Percentiles rank a stretch among this genome's conserved stretches.
Evolutionary conservation across 2,329 filamentous ascomycete species (phyloP).

Genomic region (Monilinia polystroma): DNA sequence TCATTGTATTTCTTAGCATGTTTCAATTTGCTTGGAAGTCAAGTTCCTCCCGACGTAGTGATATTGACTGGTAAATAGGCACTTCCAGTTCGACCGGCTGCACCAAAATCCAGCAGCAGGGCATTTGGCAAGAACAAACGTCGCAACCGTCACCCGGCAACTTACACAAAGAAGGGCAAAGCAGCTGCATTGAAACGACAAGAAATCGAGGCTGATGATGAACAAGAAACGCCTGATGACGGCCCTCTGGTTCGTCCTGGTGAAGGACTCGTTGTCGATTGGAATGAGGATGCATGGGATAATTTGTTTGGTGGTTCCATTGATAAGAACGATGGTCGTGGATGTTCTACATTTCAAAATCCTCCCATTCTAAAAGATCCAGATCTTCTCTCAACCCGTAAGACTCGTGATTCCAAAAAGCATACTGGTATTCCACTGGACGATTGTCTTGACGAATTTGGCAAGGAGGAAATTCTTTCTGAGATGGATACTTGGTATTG

Average conservation of each 20-base stretch:
- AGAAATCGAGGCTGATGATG: constrained; percentile 23
- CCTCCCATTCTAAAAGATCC: constrained; percentile 54
- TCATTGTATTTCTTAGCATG: background rate
- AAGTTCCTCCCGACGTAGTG: background rate
- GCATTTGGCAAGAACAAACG: constrained; percentile 38
- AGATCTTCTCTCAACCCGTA: constrained; percentile 62
- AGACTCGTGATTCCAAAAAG: constrained; percentile 61
- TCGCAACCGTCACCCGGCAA: constrained; percentile 38
- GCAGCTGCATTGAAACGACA: constrained; percentile 30
- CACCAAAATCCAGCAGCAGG: constrained; percentile 32
- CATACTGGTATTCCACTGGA: constrained; percentile 80
- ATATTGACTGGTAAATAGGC: constrained; percentile 37
- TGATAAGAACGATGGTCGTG: constrained; percentile 44
- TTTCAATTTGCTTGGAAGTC: background rate
- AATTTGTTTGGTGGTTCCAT: constrained; percentile 59
- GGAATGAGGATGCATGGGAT: constrained; percentile 69
- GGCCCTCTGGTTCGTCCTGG: constrained; percentile 73
- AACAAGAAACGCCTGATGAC: constrained; percentile 44
- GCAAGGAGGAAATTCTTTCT: constrained; percentile 88
- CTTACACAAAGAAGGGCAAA: constrained; percentile 44
- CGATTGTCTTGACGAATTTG: constrained; percentile 91
- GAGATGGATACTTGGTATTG: constrained; percentile 98
- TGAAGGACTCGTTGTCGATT: constrained; percentile 86
- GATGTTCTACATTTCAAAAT: constrained; percentile 56
- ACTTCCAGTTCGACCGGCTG: constrained; percentile 39